Evolutionary conservation across 83 land plant genomes (phyloP), one percentile per base, ranked within the genome.

Genomic region (Picea engelmannii): DNA sequence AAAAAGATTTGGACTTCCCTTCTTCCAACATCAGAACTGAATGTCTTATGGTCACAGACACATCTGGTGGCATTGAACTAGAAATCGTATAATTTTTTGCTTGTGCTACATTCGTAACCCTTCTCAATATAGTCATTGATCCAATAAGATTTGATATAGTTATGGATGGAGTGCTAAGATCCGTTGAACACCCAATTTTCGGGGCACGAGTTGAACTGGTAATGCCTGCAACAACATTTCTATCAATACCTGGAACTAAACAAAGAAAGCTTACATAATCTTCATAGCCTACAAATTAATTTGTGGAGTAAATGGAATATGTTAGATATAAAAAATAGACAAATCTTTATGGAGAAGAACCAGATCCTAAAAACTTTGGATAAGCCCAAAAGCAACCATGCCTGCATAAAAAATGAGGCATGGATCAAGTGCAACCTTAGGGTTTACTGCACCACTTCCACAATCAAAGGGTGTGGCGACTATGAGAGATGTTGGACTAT

Each of bases 381-480:
- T 23, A 20, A 47, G 17, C 62, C 20, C 17, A 42, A 21, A 25
- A 66, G 79, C 18, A 31, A 23, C 12, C 69, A 73, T 89, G 98
- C 69, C 49, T 89, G 98, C 91, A 85, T 95, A 95, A 81, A 95
- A 92, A 24, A 95, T 74, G 58, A 95, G 92, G 63, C 98, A 95
- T 79, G 98, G 98, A 87, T 95, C 96, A 38, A 94, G 84, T 15
- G 96, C 93, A 79, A 90, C 98, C 82, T 80, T 88, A 6, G 96
- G 90, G 79, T 88, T 88, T 24, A 95, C 92, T 61, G 92, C 95
- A 20, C 98, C 98, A 85, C 93, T 88, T 17, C 98, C 98, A 86
- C 79, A 90, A 78, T 95, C 98, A 78, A 95, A 95, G 25, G 98
- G 96, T 65, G 98, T 95, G 5, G 98, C 98, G 3, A 70, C 64